phyloP scores from a whole-genome alignment of 1,284 basidiomycete species.

The Malassezia dermatis region DNA sequence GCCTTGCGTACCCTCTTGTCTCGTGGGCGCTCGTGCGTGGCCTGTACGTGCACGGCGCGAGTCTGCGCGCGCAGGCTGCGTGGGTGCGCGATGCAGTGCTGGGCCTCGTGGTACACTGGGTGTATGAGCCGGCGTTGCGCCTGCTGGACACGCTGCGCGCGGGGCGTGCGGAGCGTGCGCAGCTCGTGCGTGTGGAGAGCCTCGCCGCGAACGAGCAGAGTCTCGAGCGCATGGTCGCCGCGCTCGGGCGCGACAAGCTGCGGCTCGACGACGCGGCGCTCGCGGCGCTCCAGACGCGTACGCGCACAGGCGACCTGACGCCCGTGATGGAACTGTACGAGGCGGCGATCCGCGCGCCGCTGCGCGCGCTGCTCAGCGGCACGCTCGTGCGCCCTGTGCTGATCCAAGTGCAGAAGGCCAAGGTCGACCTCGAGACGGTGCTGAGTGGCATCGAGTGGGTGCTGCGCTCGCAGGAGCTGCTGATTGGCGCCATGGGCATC shows the following conservation, averaged over 20 bases:
- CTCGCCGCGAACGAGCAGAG: constrained; percentile 73
- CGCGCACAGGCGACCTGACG: constrained; percentile 76
- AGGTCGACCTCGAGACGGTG: constrained; percentile 84
- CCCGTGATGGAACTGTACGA: constrained; percentile 81
- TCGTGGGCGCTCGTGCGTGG: constrained; percentile 20
- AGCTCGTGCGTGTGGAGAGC: constrained; percentile 63
- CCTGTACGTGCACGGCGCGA: constrained; percentile 29
- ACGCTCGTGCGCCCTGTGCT: constrained; percentile 74
- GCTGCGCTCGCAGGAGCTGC: constrained; percentile 85
- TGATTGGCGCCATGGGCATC: constrained; percentile 92
- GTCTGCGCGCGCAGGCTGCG: constrained; percentile 49
- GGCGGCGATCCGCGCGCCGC: constrained; percentile 71
- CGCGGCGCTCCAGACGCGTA: constrained; percentile 53
- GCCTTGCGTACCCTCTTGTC: constrained; percentile 30
- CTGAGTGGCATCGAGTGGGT: constrained; percentile 79
- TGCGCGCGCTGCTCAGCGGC: constrained; percentile 70
- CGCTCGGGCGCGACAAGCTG: constrained; percentile 70
- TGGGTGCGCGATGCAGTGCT: constrained; percentile 62
- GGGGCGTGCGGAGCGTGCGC: constrained; percentile 60
- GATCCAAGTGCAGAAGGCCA: constrained; percentile 92
- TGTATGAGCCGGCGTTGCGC: constrained; percentile 72
- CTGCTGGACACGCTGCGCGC: constrained; percentile 72
- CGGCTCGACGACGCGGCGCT: constrained; percentile 56
- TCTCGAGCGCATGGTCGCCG: constrained; percentile 80
- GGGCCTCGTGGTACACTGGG: constrained; percentile 73